phyloP scores from a whole-genome alignment of 768 basidiomycete genomes.

The Termitomyces sp. region DNA sequence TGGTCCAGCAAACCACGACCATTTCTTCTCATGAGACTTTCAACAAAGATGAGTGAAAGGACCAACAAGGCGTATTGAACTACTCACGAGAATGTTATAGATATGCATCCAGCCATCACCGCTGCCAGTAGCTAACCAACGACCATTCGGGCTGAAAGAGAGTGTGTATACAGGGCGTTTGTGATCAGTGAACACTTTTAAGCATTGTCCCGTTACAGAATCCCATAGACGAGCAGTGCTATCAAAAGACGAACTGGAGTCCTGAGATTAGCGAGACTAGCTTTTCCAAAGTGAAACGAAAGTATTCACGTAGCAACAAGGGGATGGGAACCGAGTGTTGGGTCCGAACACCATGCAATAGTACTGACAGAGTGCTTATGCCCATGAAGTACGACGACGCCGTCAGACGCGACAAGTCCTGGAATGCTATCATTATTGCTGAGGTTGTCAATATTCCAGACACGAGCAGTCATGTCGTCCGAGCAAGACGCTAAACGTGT shows the following conservation, averaged over 20 bases:
- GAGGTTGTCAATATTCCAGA: constrained; percentile 62
- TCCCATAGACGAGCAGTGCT: constrained; percentile 82
- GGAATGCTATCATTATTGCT: constrained; percentile 36
- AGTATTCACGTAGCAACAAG: constrained; percentile 66
- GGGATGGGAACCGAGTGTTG: constrained; percentile 47
- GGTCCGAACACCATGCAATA: constrained; percentile 66
- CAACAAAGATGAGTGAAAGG: not conserved
- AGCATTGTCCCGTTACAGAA: constrained; percentile 69
- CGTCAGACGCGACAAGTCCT: constrained; percentile 34
- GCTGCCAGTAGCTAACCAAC: constrained; percentile 71
- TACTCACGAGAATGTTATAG: constrained; percentile 62
- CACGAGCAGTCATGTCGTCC: constrained; percentile 73
- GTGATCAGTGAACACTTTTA: constrained; percentile 70
- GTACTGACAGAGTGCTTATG: constrained; percentile 64
- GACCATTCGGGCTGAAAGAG: constrained; percentile 72
- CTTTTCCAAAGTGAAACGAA: not conserved
- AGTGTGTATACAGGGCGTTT: constrained; percentile 69
- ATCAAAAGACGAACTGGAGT: constrained; percentile 72
- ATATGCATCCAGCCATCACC: constrained; percentile 76
- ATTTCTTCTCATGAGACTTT: constrained; percentile 46
- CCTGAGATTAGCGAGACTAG: constrained; percentile 3
- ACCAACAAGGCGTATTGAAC: not conserved
- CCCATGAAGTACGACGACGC: constrained; percentile 49
- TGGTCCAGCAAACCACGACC: constrained; percentile 60
- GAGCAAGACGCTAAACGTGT: constrained; percentile 78